Conservation (phyloP, 495 filamentous ascomycete species). For the Cenococcum geophilum region DNA sequence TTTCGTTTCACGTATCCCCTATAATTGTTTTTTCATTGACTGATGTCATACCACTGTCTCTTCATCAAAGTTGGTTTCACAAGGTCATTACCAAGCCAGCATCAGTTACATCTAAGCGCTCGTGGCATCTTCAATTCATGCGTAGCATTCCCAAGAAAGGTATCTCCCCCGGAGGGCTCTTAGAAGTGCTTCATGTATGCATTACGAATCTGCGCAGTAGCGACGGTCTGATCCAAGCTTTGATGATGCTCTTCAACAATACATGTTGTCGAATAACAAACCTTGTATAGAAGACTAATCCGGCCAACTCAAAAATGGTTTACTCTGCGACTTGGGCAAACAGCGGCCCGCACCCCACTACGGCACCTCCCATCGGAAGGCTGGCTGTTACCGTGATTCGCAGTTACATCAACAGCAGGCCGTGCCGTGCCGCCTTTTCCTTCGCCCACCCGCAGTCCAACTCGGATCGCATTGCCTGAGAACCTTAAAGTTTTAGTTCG, state of each 20-base stretch:
- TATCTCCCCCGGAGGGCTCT: not conserved
- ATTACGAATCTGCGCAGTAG: not conserved
- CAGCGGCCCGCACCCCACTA: not conserved
- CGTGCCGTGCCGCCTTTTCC: conserved; percentile 20
- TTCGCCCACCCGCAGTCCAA: conserved; percentile 14
- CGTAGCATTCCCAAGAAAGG: not conserved
- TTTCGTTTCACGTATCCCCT: no score
- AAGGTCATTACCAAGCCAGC: not conserved
- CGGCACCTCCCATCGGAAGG: not conserved
- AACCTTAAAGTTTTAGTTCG: not conserved
- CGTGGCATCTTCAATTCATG: not conserved
- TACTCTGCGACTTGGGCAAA: not conserved
- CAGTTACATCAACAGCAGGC: conserved; percentile 10
- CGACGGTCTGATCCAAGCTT: not conserved
- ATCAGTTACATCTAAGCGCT: not conserved
- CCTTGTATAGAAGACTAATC: conserved; percentile 1
- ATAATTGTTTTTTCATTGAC: not conserved
- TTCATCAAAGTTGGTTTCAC: not conserved
- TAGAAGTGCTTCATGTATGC: not conserved
- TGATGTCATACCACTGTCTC: not conserved
- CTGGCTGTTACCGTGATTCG: conserved; percentile 15
- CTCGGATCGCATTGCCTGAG: conserved; percentile 1
- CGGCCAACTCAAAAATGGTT: not conserved
- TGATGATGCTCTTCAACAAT: conserved; percentile 1
- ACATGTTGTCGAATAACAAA: not conserved